Base-by-base conservation (phyloP, 2,329 filamentous ascomycete species). In the Xylariaceae sp. region DNA sequence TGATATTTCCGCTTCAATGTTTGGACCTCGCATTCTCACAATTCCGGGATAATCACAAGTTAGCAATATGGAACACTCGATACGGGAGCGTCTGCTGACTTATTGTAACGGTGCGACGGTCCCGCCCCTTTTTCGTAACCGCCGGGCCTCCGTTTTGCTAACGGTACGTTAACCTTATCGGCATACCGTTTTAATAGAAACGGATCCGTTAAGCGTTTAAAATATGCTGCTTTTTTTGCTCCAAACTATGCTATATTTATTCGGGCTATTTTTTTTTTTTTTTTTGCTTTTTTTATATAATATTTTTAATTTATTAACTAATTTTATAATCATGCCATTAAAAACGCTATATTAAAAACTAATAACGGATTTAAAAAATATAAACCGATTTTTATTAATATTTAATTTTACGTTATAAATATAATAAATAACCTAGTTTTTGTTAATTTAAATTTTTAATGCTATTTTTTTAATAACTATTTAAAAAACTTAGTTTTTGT, bases 61-160 rank as follows among this genome's bases (percentile, higher is more conserved):
- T n/a, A n/a, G 39, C 39, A 41, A 41, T 41, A 41, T 41, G 9
- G 39, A 41, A 41, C 39, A 41, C 39, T 41, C 39, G 39, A 41
- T n/a, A n/a, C n/a, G n/a, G n/a, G n/a, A n/a, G n/a, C n/a, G n/a
- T n/a, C n/a, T n/a, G n/a, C n/a, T n/a, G n/a, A n/a, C n/a, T n/a
- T n/a, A n/a, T n/a, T n/a, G n/a, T n/a, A n/a, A n/a, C n/a, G n/a
- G n/a, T n/a, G n/a, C n/a, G n/a, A n/a, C n/a, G n/a, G n/a, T n/a
- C n/a, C n/a, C n/a, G n/a, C n/a, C n/a, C n/a, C n/a, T n/a, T n/a
- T n/a, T n/a, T n/a, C n/a, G n/a, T n/a, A n/a, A n/a, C n/a, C n/a
- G n/a, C n/a, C n/a, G n/a, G n/a, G n/a, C n/a, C n/a, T n/a, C n/a
- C n/a, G n/a, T n/a, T n/a, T n/a, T n/a, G n/a, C n/a, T n/a, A n/a